Conservation (phyloP, 108 stramenopile genomes). For the Seminavis robusta region DNA sequence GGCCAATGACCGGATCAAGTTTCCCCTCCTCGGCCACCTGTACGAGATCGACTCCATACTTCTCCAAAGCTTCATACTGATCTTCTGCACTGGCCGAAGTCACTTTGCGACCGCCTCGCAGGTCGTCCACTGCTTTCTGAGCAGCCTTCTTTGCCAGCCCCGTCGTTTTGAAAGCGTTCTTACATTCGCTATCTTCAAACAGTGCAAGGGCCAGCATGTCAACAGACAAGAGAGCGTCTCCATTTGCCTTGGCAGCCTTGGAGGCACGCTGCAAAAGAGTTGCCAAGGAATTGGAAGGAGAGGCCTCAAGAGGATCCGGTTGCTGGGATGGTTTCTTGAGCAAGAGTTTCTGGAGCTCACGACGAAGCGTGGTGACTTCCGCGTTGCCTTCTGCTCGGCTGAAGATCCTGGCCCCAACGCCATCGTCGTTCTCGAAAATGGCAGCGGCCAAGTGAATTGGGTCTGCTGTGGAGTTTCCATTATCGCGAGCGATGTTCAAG, state of each 20-base stretch:
- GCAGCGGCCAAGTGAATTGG: constrained; percentile 71
- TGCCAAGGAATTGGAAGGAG: constrained; percentile 32
- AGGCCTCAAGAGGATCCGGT: constrained; percentile 76
- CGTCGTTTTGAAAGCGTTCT: constrained; percentile 37
- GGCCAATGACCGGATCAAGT: constrained; percentile 96
- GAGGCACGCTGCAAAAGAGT: constrained; percentile 62
- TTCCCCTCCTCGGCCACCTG: constrained; percentile 88
- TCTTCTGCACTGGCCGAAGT: constrained; percentile 68
- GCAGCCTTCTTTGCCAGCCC: constrained; percentile 70
- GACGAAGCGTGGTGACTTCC: constrained; percentile 58
- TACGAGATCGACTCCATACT: constrained; percentile 77
- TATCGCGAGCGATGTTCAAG: constrained; percentile 61
- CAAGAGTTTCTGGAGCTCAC: constrained; percentile 53
- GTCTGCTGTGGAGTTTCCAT: constrained; percentile 70
- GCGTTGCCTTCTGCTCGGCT: constrained; percentile 17
- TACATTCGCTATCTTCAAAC: constrained; percentile 66
- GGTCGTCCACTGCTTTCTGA: constrained; percentile 49
- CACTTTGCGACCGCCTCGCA: constrained; percentile 65
- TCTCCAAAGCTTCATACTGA: constrained; percentile 60
- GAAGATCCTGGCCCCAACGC: constrained; percentile 68
- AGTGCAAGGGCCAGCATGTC: constrained; percentile 68
- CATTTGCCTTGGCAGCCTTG: constrained; percentile 63
- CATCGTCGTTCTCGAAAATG: constrained; percentile 59
- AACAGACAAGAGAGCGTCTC: constrained; percentile 73
- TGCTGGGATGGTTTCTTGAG: constrained; percentile 72